A percentile compares a stretch with the other conserved stretches of the same genome.
Evolutionary conservation across 768 basidiomycete genomes (phyloP).

Genomic region (Epithele typhae): DNA sequence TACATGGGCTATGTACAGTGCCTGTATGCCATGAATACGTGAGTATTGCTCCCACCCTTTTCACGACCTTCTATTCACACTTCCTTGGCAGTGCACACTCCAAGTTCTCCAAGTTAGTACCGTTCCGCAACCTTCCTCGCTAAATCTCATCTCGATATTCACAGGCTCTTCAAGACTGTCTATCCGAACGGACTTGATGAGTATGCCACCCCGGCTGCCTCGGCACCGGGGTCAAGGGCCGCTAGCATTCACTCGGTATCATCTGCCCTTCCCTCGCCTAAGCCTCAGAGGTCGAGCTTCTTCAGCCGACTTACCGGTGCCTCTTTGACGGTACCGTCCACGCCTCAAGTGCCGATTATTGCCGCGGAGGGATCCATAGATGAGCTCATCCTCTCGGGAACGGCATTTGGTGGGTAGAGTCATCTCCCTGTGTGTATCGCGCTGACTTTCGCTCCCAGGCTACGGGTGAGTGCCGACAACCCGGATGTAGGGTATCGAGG

Average conservation of each 20-base stretch:
- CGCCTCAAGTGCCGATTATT: slow-evolving; percentile 19
- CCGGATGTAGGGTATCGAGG: too few species aligned
- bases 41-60: neutral
- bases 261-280: slow-evolving; percentile 12
- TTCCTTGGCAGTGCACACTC: slow-evolving; percentile 51
- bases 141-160: slow-evolving; percentile 1
- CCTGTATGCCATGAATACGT: slow-evolving; percentile 65
- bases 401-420: slow-evolving; percentile 58
- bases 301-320: slow-evolving; percentile 24
- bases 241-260: slow-evolving; percentile 21
- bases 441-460: slow-evolving; percentile 16
- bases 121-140: neutral
- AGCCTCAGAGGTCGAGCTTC: slow-evolving; percentile 19
- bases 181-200: slow-evolving; percentile 24
- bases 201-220: slow-evolving; percentile 24
- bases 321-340: slow-evolving; percentile 16
- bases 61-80: slow-evolving; percentile 1
- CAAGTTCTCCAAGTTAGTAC: slow-evolving; percentile 61
- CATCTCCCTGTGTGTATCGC: neutral
- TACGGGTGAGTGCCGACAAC: slow-evolving; percentile 25
- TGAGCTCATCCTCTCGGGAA: slow-evolving; percentile 68
- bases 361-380: slow-evolving; percentile 54
- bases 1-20: slow-evolving; percentile 79
- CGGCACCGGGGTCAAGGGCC: slow-evolving; percentile 18
- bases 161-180: slow-evolving; percentile 27